Percentiles rank a stretch among this genome's conserved stretches.
phyloP scores from a whole-genome alignment of 176 grass and related monocot genomes.

The sorghum (Sorghum bicolor) region DNA sequence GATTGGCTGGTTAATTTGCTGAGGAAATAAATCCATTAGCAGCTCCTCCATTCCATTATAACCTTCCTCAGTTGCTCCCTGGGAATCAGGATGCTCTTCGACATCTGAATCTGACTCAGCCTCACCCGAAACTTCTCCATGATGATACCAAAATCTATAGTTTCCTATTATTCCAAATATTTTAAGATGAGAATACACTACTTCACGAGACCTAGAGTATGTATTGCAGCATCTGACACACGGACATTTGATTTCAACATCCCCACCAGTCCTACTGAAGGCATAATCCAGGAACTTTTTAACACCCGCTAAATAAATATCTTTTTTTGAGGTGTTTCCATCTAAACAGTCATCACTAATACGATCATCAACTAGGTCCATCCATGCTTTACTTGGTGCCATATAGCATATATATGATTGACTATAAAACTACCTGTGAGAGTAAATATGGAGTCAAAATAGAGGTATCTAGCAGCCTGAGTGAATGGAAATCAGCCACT shows the following conservation, averaged over 20 bases:
- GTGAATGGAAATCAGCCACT: neutral
- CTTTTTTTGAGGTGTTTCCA: neutral
- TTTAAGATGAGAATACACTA: neutral
- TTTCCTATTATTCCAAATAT: neutral
- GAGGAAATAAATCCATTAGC: constrained; percentile 2
- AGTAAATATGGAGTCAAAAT: neutral
- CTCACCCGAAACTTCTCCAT: neutral
- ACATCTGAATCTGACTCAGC: neutral
- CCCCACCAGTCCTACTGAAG: neutral
- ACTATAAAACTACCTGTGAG: neutral
- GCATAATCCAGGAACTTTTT: constrained; percentile 5
- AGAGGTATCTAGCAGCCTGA: neutral
- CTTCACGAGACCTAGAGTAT: neutral
- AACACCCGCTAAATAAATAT: neutral
- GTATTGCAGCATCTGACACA: constrained; percentile 22
- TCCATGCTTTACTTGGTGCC: neutral
- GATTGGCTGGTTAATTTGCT: neutral
- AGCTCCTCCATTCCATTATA: neutral
- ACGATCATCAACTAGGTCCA: neutral
- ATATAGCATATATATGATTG: neutral
- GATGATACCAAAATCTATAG: constrained; percentile 4
- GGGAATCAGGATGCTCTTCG: neutral
- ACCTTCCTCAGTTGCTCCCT: neutral
- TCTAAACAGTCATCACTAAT: neutral
- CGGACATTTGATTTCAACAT: neutral